Conservation (phyloP, 2,329 filamentous ascomycete species). For the Exophiala aquamarina region DNA sequence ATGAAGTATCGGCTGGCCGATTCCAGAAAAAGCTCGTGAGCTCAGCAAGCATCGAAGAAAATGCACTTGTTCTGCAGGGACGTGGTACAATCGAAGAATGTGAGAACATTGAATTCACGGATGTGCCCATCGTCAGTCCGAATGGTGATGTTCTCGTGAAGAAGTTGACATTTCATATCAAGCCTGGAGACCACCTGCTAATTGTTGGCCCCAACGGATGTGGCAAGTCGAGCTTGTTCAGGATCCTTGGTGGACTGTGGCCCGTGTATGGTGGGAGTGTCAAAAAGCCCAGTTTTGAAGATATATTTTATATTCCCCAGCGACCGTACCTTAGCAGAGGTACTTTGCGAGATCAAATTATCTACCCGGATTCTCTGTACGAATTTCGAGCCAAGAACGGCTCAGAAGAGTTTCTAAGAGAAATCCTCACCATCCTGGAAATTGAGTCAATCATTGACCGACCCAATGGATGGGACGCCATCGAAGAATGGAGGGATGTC, state of each 20-base stretch:
- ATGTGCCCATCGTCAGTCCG: conserved; percentile 94
- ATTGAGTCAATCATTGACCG: conserved; percentile 80
- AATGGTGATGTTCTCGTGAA: conserved; percentile 91
- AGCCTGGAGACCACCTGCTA: conserved; percentile 83
- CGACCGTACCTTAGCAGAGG: conserved; percentile 90
- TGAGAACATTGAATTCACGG: conserved; percentile 76
- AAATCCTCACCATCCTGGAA: conserved; percentile 75
- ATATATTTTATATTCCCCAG: conserved; percentile 98
- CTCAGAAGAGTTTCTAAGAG: conserved; percentile 75
- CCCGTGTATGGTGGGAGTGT: conserved; percentile 95
- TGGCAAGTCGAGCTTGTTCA: conserved; percentile 93
- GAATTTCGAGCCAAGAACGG: conserved; percentile 84
- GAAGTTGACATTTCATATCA: conserved; percentile 81
- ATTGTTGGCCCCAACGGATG: conserved; percentile 97
- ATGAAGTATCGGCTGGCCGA: conserved; percentile 82
- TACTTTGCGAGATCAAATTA: conserved; percentile 92
- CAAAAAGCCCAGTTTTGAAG: conserved; percentile 82
- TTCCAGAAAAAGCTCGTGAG: conserved; percentile 98
- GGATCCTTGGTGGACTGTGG: conserved; percentile 94
- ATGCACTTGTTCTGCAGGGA: conserved; percentile 77
- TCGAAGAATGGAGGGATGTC: conserved; percentile 95
- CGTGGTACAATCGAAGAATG: conserved; percentile 82
- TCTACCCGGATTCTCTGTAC: conserved; percentile 85
- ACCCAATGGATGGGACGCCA: conserved; percentile 83
- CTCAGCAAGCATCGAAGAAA: conserved; percentile 76